A percentile compares a stretch with the other conserved stretches of the same genome.
These are phyloP conservation scores for Talaromyces thailandensis DNA, from an alignment of 495 filamentous ascomycete genomes.

Conservation along the genomic window DNA sequence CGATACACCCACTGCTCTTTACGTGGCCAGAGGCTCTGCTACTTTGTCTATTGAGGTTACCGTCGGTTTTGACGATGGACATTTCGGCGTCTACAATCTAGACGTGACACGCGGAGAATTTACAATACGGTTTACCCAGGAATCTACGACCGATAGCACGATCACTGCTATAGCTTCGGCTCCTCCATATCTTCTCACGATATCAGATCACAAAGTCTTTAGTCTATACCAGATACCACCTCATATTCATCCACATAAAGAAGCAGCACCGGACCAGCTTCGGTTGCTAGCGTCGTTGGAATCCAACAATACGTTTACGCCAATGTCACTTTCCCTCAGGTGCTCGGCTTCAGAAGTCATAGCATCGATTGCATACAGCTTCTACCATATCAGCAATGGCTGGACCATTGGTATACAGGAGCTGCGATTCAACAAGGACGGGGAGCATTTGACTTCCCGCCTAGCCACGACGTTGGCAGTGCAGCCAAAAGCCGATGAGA, in stretches of 20 bases:
- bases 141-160: slow-evolving; percentile 42
- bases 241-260: background rate
- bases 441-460: slow-evolving; percentile 46
- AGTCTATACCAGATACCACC: slow-evolving; percentile 60
- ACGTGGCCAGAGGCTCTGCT: slow-evolving; percentile 13
- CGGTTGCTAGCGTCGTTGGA: slow-evolving; percentile 68
- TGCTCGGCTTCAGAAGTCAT: slow-evolving; percentile 49
- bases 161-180: slow-evolving; percentile 70
- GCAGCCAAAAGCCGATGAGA: slow-evolving; percentile 12
- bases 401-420: slow-evolving; percentile 93
- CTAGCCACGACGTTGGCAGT: slow-evolving; percentile 40
- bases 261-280: slow-evolving; percentile 18
- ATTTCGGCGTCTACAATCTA: slow-evolving; percentile 61
- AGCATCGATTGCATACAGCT: slow-evolving; percentile 76
- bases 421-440: slow-evolving; percentile 50
- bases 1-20: slow-evolving; percentile 1
- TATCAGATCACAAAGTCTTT: slow-evolving; percentile 60
- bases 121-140: slow-evolving; percentile 41
- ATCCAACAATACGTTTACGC: slow-evolving; percentile 72
- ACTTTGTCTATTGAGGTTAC: slow-evolving; percentile 50
- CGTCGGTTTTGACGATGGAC: slow-evolving; percentile 71
- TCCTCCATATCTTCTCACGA: slow-evolving; percentile 69
- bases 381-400: slow-evolving; percentile 45
- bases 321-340: slow-evolving; percentile 70
- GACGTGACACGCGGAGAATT: slow-evolving; percentile 33